Conservation (phyloP, 2,329 filamentous ascomycete genomes). For the Fusarium pseudocircinatum region DNA sequence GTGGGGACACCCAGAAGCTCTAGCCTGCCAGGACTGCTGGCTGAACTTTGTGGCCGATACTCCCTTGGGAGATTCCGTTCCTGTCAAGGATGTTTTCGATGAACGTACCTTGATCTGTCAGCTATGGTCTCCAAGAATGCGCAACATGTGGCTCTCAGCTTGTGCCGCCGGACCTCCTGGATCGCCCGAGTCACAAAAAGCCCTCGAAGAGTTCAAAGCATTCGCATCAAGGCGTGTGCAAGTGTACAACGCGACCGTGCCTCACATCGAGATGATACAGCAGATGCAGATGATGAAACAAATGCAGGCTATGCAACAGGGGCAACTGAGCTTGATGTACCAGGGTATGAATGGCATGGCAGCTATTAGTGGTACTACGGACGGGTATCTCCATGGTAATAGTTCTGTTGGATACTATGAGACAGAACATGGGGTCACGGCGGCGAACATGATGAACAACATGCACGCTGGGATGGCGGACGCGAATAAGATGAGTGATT, state of each 20-base stretch:
- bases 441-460: conserved; percentile 47
- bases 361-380: conserved; percentile 40
- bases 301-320: conserved; percentile 48
- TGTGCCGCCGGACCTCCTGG: conserved; percentile 43
- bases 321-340: conserved; percentile 48
- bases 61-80: conserved; percentile 36
- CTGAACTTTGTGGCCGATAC: conserved; percentile 45
- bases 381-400: conserved; percentile 48
- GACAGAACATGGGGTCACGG: conserved; percentile 47
- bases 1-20: conserved; percentile 49
- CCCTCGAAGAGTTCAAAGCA: conserved; percentile 41
- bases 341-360: conserved; percentile 45
- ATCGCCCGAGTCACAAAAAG: conserved; percentile 38
- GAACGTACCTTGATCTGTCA: conserved; percentile 46
- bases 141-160: conserved; percentile 45
- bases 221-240: conserved; percentile 43
- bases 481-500: conserved; percentile 41
- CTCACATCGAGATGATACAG: conserved; percentile 43
- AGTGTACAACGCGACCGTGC: conserved; percentile 45
- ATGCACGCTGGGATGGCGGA: conserved; percentile 46
- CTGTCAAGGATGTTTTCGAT: conserved; percentile 40
- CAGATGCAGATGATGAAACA: conserved; percentile 45
- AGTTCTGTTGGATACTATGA: conserved; percentile 49
- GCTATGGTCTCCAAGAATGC: conserved; percentile 53
- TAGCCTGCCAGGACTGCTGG: conserved; percentile 50